Conservation (phyloP, 169 alveolate genomes). For the Cyclospora cayetanensis region DNA sequence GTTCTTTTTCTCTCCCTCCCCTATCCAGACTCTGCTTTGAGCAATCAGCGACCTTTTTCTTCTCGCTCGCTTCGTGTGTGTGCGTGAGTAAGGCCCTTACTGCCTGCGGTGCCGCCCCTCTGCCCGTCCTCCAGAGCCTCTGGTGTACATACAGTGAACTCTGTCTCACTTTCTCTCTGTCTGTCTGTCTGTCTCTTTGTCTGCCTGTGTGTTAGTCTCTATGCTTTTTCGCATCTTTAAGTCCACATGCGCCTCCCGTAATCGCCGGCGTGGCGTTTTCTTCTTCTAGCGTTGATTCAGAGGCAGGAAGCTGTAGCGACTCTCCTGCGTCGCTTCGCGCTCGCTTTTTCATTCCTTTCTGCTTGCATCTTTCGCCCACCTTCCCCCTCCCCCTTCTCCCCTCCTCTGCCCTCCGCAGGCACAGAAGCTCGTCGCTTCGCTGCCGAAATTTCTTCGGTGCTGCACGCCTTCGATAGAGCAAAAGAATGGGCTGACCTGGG, state of each 20-base stretch:
- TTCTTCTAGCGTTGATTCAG: too few relatives aligned
- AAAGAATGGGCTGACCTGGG: slow-evolving; percentile 95
- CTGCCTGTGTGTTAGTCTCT: not conserved
- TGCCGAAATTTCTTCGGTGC: slow-evolving; percentile 79
- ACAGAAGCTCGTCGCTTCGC: slow-evolving; percentile 75
- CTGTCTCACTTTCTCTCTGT: not conserved
- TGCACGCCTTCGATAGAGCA: slow-evolving; percentile 89
- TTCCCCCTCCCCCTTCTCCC: not conserved
- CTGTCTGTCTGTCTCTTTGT: not conserved
- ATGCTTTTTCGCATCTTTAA: not conserved
- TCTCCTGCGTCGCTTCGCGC: too few relatives aligned
- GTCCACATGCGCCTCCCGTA: too few relatives aligned
- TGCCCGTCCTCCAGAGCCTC: too few relatives aligned
- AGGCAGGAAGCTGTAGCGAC: too few relatives aligned
- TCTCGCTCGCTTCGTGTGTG: too few relatives aligned
- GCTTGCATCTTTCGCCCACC: not conserved
- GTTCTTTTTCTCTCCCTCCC: not conserved
- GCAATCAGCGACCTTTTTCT: too few relatives aligned
- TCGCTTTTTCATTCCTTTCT: not conserved
- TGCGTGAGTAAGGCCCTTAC: too few relatives aligned
- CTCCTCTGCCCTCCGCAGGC: not conserved
- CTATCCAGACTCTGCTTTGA: too few relatives aligned
- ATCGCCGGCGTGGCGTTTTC: too few relatives aligned
- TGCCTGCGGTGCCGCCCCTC: too few relatives aligned
- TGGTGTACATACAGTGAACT: too few relatives aligned